These are phyloP conservation scores for Mycena sanguinolenta DNA, from an alignment of 768 basidiomycete species.

Conservation along the genomic window DNA sequence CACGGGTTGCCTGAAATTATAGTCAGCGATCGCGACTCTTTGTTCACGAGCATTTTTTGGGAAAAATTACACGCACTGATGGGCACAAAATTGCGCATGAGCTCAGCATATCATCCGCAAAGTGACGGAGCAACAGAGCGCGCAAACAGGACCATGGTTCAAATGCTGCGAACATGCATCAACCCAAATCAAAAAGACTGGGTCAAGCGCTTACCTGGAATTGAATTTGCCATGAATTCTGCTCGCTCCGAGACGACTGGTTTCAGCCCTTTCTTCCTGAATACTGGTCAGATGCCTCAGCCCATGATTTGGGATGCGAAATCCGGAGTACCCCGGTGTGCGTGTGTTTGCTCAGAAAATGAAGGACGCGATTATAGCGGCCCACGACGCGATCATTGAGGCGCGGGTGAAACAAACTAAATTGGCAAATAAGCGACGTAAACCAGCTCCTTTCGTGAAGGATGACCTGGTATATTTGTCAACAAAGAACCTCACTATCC, in stretches of 20 bases:
- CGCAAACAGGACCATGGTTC: slow-evolving; percentile 22
- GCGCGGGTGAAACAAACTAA: slow-evolving; percentile 45
- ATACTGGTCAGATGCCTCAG: slow-evolving; percentile 12
- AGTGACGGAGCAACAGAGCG: slow-evolving; percentile 45
- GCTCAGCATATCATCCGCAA: slow-evolving; percentile 49
- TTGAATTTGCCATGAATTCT: slow-evolving; percentile 16
- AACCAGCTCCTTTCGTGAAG: slow-evolving; percentile 27
- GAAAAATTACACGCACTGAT: slow-evolving; percentile 33
- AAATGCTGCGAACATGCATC: background rate
- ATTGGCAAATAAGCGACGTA: slow-evolving; percentile 41
- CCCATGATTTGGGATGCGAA: slow-evolving; percentile 40
- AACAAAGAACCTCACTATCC: slow-evolving; percentile 45
- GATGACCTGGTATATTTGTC: slow-evolving; percentile 40
- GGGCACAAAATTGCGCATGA: slow-evolving; percentile 42
- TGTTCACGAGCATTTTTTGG: slow-evolving; percentile 41
- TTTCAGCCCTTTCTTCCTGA: slow-evolving; percentile 38
- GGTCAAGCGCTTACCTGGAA: background rate
- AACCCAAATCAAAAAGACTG: slow-evolving; percentile 1
- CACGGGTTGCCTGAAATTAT: slow-evolving; percentile 44
- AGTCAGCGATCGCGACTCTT: slow-evolving; percentile 43
- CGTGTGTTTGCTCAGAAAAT: slow-evolving; percentile 33
- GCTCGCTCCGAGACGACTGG: slow-evolving; percentile 35
- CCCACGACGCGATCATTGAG: slow-evolving; percentile 48
- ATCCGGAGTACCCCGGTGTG: slow-evolving; percentile 38
- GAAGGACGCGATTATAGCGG: slow-evolving; percentile 38